Evolutionary conservation across 495 filamentous ascomycete species (phyloP).

Genomic region (Hypoxylon perforatum): DNA sequence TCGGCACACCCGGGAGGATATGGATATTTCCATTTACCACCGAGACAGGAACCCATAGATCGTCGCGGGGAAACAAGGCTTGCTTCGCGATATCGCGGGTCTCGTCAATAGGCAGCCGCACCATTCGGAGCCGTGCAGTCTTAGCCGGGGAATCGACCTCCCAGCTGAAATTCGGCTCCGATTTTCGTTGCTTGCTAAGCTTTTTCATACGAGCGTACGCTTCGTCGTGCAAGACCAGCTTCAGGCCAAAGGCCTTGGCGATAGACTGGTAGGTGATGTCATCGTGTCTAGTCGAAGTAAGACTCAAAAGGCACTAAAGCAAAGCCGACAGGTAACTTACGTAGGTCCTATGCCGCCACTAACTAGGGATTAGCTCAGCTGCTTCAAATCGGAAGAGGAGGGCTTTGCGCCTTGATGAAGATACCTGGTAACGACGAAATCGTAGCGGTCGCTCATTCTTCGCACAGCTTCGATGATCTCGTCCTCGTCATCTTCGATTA

Average conservation of each 20-base stretch:
- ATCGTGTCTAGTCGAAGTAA: slow-evolving; percentile 76
- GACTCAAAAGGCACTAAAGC: slow-evolving; percentile 11
- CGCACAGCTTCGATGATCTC: slow-evolving; percentile 90
- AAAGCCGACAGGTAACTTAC: slow-evolving; percentile 53
- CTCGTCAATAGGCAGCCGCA: slow-evolving; percentile 81
- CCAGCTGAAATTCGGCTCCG: slow-evolving; percentile 84
- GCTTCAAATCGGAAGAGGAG: not conserved
- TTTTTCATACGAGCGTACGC: slow-evolving; percentile 85
- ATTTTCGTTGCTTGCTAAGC: slow-evolving; percentile 75
- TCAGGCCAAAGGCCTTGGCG: slow-evolving; percentile 84
- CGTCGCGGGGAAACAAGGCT: slow-evolving; percentile 79
- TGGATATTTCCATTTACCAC: slow-evolving; percentile 93
- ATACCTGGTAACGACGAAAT: slow-evolving; percentile 87
- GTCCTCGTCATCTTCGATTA: slow-evolving; percentile 88
- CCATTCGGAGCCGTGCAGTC: slow-evolving; percentile 88
- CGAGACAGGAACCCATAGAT: slow-evolving; percentile 88
- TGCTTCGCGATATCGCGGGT: slow-evolving; percentile 68
- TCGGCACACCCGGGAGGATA: slow-evolving; percentile 90
- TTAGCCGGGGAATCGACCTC: slow-evolving; percentile 80
- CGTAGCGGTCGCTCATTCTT: slow-evolving; percentile 87
- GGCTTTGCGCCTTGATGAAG: not conserved
- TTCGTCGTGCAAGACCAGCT: slow-evolving; percentile 77
- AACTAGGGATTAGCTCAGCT: slow-evolving; percentile 9
- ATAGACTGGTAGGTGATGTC: slow-evolving; percentile 97
- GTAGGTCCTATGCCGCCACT: slow-evolving; percentile 96